Base-by-base conservation (phyloP, 768 basidiomycete genomes). In the Tephrocybe sp. region DNA sequence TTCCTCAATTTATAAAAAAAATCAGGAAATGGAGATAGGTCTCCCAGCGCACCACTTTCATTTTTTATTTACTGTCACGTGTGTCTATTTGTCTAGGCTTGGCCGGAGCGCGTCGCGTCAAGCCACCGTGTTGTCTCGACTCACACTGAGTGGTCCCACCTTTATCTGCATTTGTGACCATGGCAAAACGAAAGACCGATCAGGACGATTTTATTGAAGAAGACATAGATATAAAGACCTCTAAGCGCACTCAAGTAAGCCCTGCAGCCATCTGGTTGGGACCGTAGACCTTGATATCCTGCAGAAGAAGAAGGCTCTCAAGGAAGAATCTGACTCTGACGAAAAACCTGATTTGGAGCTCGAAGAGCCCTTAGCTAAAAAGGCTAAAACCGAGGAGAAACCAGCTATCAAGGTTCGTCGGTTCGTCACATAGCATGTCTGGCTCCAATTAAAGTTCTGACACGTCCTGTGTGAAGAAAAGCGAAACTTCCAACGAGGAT, bases 351-450 rank as follows among this genome's bases (percentile, higher is more conserved):
- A 23, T 13, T 31, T 16, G 22, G 41, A 33, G 10, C 42, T 45
- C 6, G 57, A 54, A 39, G 55, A 50, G 16, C 46, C 29, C 22
- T 60, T 42, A 45, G 53, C 53, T 15, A 76, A 77, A 45, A 78
- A 74, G 41, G 60, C 70, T 6, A 73, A 68, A 46, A 59, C 60
- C 22, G 49, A 43, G 13, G 44, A 43, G 25, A 52, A 29, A 29
- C 27, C 38, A 34, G 31, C 12, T n/a, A 15, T 18, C 3, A 30
- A 37, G 40, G 51, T 50, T 19, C 23, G 44, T 15, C 15, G 15
- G 24, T 30, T 23, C 13, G 30, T 45, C 3, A 16, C 10, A 24
- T 34, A 21, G 19, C 30, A 6, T n/a, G 10, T 7, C 11, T 36
- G 11, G 27, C 11, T 11, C 27, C 37, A 4, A 18, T n/a, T 9